These are phyloP conservation scores for Linnemannia exigua DNA, from an alignment of 192 early-diverging fungal species.

Conservation along the genomic window DNA sequence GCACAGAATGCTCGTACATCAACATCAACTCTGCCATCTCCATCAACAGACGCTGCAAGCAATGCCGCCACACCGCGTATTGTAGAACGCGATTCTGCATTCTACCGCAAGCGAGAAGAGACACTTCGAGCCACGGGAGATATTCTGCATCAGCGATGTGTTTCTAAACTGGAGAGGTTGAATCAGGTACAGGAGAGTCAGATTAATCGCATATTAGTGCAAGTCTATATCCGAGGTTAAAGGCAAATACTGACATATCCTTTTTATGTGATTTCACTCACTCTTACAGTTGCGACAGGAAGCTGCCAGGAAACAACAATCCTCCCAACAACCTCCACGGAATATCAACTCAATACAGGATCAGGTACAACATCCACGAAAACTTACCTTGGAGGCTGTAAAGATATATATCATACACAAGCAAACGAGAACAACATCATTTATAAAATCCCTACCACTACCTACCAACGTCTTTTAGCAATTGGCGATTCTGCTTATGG, in stretches of 20 bases:
- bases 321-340: background rate
- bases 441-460: no score
- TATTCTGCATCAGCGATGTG: conserved; percentile 34
- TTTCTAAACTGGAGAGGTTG: conserved; percentile 19
- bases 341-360: background rate
- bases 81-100: background rate
- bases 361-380: background rate
- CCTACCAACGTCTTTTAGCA: conserved; percentile 12
- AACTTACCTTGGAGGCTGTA: no score
- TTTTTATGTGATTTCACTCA: background rate
- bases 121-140: conserved; percentile 23
- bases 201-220: background rate
- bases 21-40: background rate
- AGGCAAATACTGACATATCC: background rate
- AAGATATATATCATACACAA: no score
- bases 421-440: no score
- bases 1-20: background rate
- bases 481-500: conserved; percentile 37
- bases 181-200: conserved; percentile 16
- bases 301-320: background rate
- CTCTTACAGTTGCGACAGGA: conserved; percentile 3
- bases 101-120: conserved; percentile 22
- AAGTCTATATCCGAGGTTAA: background rate
- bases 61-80: background rate
- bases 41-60: background rate